Base-by-base conservation (phyloP, 1,284 basidiomycete species). In the Trametes hirsuta region DNA sequence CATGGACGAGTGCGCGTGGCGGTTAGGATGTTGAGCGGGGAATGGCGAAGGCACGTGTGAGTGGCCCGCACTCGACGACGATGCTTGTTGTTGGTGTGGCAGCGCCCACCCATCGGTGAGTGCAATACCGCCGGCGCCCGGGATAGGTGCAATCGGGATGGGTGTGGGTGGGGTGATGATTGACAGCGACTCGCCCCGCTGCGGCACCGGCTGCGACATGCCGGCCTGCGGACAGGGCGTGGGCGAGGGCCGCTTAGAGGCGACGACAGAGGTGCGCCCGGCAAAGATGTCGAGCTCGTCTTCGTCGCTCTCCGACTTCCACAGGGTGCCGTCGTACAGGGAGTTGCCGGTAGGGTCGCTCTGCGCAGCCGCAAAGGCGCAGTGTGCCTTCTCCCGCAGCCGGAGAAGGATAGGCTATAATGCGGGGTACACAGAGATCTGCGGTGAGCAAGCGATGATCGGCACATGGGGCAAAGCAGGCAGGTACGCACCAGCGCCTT, bases 281-380 rank as follows among this genome's bases (percentile, higher is more conserved):
- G 86, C 86, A 57, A 87, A 87, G 25, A 88, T 76, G 41, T 87
- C 84, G n/a, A 88, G 77, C 68, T 87, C 86, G 62, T 88, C 84
- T 46, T 80, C 85, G 47, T 85, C 82, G 59, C 83, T 81, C 39
- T 74, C 69, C 51, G 62, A 49, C 52, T 71, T 67, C 69, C 68
- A 71, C 21, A 63, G 62, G 25, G 66, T 59, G 40, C 69, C 70
- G 25, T 70, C 66, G 42, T 65, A 58, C 49, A 61, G 34, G 11
- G 55, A 30, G 25, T 22, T 50, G 0, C 57, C 56, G 3, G 64
- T 41, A 12, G 57, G 58, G 44, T 65, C 66, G 48, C 45, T 62
- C 47, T 63, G 62, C 34, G 66, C 68, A 44, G 64, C 59, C 10
- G 62, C 54, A 8, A 72, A 61, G 24, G 70, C 64, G 44, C 51